Percentiles rank a stretch among this genome's conserved stretches.
phyloP scores from a whole-genome alignment of 306 rosid species.

The Acacia crassicarpa region DNA sequence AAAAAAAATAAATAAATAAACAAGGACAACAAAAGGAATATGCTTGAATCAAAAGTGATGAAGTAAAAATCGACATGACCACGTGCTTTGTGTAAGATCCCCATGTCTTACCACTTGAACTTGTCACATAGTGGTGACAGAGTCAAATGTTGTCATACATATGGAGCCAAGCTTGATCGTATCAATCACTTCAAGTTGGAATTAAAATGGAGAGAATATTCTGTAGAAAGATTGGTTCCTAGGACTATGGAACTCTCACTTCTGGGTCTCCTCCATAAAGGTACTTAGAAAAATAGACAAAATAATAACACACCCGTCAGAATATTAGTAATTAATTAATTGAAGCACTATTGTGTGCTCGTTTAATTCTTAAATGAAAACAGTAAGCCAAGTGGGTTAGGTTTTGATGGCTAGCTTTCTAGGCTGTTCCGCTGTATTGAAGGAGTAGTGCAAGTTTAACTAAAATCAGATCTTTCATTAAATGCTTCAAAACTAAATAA shows the following conservation, averaged over 20 bases:
- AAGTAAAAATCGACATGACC: slow-evolving; percentile 34
- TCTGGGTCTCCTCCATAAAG: neutral
- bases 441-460: neutral
- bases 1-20: no score
- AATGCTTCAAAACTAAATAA: neutral
- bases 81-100: slow-evolving; percentile 1
- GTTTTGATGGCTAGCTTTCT: neutral
- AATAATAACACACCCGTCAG: neutral
- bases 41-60: slow-evolving; percentile 31
- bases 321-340: neutral
- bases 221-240: slow-evolving; percentile 30
- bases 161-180: neutral
- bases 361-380: neutral
- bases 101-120: slow-evolving; percentile 34
- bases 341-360: neutral
- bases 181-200: neutral
- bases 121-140: slow-evolving; percentile 7
- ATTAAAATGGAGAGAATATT: slow-evolving; percentile 21
- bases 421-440: neutral
- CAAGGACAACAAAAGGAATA: neutral
- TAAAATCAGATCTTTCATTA: neutral
- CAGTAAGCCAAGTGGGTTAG: neutral
- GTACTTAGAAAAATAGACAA: neutral
- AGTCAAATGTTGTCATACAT: neutral
- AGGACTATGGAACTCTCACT: slow-evolving; percentile 26